Conservation (phyloP, 441 rosid species). For the Aleurites moluccanus region DNA sequence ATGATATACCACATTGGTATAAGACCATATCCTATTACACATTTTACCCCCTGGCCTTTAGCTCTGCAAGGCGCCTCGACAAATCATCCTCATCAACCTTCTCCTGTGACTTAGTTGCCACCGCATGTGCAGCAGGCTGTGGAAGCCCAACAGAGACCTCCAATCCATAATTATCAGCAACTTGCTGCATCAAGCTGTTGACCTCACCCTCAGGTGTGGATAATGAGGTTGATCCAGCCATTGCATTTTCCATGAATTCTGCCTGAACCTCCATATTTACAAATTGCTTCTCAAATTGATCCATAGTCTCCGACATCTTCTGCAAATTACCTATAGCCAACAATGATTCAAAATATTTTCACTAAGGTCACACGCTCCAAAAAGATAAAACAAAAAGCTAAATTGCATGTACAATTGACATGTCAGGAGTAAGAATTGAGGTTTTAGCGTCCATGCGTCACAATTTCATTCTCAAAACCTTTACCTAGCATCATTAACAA, state of each 20-base stretch:
- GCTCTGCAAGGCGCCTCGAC: constrained; percentile 89
- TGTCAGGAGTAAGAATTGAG: background rate
- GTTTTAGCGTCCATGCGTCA: background rate
- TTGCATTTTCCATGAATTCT: constrained; percentile 94
- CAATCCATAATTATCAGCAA: constrained; percentile 84
- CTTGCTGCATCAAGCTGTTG: constrained; percentile 94
- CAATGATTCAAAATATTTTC: background rate
- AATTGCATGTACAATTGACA: background rate
- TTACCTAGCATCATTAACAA: background rate
- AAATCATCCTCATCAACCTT: constrained; percentile 90
- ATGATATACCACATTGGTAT: constrained; percentile 16
- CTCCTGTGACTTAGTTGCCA: constrained; percentile 64
- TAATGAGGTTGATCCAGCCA: constrained; percentile 90
- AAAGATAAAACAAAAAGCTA: too few species aligned
- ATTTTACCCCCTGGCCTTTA: constrained; percentile 72
- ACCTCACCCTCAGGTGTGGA: constrained; percentile 95
- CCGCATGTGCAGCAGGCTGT: constrained; percentile 81
- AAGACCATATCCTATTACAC: constrained; percentile 8
- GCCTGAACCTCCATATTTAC: constrained; percentile 98
- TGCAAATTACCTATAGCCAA: constrained; percentile 67
- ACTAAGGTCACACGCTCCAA: background rate
- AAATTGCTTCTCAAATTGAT: constrained; percentile 88
- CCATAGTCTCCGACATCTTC: constrained; percentile 96
- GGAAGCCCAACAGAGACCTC: constrained; percentile 94
- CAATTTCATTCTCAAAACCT: background rate